phyloP scores from a whole-genome alignment of 257 asterid species.

The Ligustrum vulgare region DNA sequence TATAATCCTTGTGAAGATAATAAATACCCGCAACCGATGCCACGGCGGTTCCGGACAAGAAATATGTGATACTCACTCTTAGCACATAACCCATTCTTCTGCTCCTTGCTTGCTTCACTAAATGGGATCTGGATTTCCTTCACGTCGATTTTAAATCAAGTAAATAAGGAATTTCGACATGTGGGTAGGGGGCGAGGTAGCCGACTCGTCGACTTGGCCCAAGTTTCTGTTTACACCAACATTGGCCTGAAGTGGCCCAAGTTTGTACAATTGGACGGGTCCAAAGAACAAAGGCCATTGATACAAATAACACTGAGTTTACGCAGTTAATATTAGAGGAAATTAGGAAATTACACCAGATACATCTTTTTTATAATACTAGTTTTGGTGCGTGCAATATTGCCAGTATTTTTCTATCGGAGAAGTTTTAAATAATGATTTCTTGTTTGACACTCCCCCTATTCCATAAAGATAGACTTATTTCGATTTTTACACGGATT shows the following conservation, averaged over 20 bases:
- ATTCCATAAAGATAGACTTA: too few species aligned
- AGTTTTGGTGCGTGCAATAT: too few species aligned
- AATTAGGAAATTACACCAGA: too few species aligned
- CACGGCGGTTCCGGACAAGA: constrained; percentile 79
- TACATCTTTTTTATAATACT: too few species aligned
- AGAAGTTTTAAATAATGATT: too few species aligned
- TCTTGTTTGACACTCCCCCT: too few species aligned
- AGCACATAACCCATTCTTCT: constrained; percentile 70
- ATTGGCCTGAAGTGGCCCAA: neutral
- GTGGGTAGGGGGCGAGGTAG: neutral
- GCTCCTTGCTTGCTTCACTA: neutral
- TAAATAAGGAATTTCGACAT: neutral
- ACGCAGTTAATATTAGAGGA: neutral
- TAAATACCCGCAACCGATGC: constrained; percentile 82
- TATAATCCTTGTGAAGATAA: constrained; percentile 71
- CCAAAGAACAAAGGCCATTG: neutral
- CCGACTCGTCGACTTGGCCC: neutral
- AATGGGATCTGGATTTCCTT: constrained; percentile 14
- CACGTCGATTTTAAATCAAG: neutral
- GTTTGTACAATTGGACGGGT: neutral
- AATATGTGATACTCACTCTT: constrained; percentile 82
- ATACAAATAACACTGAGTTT: neutral
- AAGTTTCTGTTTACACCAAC: neutral
- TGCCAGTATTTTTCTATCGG: too few species aligned
- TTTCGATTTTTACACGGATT: too few species aligned